A percentile compares a stretch with the other conserved stretches of the same genome.
These are phyloP conservation scores for Colletotrichum sp. DNA, from an alignment of 2,329 filamentous ascomycete genomes.

Conservation along the genomic window DNA sequence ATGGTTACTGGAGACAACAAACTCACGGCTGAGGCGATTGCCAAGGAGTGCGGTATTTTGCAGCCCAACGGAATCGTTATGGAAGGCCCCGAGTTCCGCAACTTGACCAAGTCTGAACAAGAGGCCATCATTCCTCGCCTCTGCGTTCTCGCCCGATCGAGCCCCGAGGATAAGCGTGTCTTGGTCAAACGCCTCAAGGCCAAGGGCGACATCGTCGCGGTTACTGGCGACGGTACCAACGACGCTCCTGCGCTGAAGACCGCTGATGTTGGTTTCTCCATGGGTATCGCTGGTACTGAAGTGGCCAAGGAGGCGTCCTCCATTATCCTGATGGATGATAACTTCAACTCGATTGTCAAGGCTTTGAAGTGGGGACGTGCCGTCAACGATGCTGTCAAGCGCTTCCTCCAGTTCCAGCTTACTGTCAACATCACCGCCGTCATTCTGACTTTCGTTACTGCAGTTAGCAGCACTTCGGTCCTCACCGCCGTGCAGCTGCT, in stretches of 20 bases:
- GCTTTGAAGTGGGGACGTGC: conserved; percentile 82
- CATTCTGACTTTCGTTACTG: conserved; percentile 84
- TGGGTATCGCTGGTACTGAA: conserved; percentile 84
- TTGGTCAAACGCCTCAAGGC: conserved; percentile 75
- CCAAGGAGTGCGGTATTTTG: conserved; percentile 78
- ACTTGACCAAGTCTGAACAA: conserved; percentile 69
- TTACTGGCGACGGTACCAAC: conserved; percentile 85
- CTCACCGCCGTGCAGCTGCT: conserved; percentile 89
- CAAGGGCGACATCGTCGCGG: conserved; percentile 78
- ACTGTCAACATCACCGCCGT: conserved; percentile 94
- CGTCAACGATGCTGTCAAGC: conserved; percentile 79
- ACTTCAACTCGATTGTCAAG: conserved; percentile 86
- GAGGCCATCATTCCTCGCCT: conserved; percentile 71
- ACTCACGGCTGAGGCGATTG: conserved; percentile 79
- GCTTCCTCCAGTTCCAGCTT: conserved; percentile 78
- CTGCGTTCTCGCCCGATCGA: conserved; percentile 76
- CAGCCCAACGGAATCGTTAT: conserved; percentile 72
- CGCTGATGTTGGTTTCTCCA: conserved; percentile 84
- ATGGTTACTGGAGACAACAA: conserved; percentile 90
- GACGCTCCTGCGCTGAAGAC: conserved; percentile 82
- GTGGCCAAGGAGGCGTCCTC: conserved; percentile 86
- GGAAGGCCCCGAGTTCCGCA: conserved; percentile 80
- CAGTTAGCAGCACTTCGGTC: conserved; percentile 75
- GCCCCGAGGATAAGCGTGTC: conserved; percentile 78
- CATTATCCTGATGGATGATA: conserved; percentile 88